Evolutionary conservation across 805 yeast genomes (phyloP).

Genomic region (Blastobotrys attinorum): DNA sequence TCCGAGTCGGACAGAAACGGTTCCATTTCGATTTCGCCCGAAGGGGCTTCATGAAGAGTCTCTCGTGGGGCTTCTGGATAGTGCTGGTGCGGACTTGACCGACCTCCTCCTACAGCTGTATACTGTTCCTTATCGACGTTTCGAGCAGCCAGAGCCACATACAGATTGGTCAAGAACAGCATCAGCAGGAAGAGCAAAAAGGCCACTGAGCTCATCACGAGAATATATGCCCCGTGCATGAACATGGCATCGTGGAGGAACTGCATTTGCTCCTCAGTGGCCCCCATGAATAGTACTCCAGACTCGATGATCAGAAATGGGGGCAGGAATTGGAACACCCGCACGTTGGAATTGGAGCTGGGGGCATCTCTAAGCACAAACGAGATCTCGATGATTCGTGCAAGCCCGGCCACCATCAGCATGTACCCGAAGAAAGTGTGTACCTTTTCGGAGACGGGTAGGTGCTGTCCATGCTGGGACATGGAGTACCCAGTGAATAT

Average conservation of each 20-base stretch:
- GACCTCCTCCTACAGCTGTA: not conserved
- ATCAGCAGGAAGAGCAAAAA: constrained; percentile 64
- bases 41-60: not conserved
- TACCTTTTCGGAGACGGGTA: constrained; percentile 73
- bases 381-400: constrained; percentile 71
- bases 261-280: constrained; percentile 79
- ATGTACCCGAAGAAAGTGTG: constrained; percentile 81
- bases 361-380: constrained; percentile 57
- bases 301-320: constrained; percentile 71
- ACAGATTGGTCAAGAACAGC: constrained; percentile 49
- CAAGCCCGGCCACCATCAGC: constrained; percentile 68
- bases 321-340: constrained; percentile 79
- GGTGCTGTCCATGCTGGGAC: constrained; percentile 79
- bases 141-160: constrained; percentile 34
- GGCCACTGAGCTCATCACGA: constrained; percentile 65
- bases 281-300: constrained; percentile 84
- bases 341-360: constrained; percentile 28
- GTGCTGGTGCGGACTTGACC: not conserved
- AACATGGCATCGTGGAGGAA: constrained; percentile 68
- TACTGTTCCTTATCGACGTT: not conserved
- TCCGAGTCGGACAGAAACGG: constrained; percentile 6
- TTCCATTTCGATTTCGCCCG: constrained; percentile 3
- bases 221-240: constrained; percentile 76
- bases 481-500: constrained; percentile 91
- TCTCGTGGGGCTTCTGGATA: no score